Base-by-base conservation (phyloP, 2,329 filamentous ascomycete species). In the Aureobasidium zeae region DNA sequence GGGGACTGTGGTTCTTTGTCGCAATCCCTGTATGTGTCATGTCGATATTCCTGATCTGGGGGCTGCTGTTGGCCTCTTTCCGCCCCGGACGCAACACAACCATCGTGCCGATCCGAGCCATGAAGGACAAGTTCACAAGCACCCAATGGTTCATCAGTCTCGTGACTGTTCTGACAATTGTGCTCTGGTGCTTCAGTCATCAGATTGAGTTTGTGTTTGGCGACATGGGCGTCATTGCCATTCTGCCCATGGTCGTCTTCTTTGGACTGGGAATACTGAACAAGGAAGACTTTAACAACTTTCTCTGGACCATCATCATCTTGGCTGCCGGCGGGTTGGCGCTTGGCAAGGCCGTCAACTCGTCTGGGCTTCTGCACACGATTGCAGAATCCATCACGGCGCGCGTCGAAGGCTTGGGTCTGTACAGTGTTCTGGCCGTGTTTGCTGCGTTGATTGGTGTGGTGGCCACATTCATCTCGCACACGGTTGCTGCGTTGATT, bases 261-360 rank as follows among this genome's bases (percentile, higher is more conserved):
- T 98, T 98, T 56, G 91, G 91, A 44, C 88, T 87, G 2, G 91
- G 91, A 9, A 89, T 96, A 52, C 72, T 98, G 22, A 96, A 88
- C 36, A 98, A 96, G 66, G 91, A 96, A 65, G 91, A 98, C 66
- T 98, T 98, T 62, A 98, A 98, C 71, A 98, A 98, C 64, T 98
- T 98, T 64, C 82, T 95, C 28, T 98, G 91, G 91, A 98, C 93
- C 15, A 98, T 98, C 64, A 95, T 98, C 64, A 96, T 98, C 57
- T 80, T 98, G 15, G 91, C 91, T 0, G 89, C 91, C 0, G 91
- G 91, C 34, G 91, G 91, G 6, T 69, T 98, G 24, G 87, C 87
- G 1, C 77, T 98, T 0, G 91, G 91, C 45, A 95, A 94, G 62
- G 85, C 89, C 0, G 91, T 98, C 47, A 89, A 87, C 51, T 91